Evolutionary conservation across 768 basidiomycete species (phyloP).

Genomic region (Boletus rufocinnamomeus): DNA sequence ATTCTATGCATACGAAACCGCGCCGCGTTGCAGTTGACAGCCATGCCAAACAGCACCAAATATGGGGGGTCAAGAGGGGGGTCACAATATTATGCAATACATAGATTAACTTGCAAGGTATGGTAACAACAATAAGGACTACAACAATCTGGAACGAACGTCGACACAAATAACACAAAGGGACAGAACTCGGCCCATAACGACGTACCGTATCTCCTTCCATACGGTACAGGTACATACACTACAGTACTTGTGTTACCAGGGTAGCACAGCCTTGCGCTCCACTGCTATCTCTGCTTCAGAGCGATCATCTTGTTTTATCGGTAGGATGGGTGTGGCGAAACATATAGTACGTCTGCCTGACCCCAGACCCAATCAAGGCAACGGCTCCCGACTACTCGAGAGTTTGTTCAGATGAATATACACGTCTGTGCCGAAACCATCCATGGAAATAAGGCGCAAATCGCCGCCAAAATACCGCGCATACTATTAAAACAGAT

Average conservation of each 20-base stretch:
- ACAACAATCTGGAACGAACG: not conserved
- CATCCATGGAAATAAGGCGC: slow-evolving; percentile 94
- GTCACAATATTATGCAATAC: not conserved
- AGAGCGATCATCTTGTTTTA: not conserved
- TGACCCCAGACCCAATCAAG: slow-evolving; percentile 19
- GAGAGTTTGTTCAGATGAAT: slow-evolving; percentile 86
- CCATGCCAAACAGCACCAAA: slow-evolving; percentile 22
- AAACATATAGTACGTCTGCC: not conserved
- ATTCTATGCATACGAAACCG: slow-evolving; percentile 13
- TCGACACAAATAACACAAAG: no score
- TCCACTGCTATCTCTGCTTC: not conserved
- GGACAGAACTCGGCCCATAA: not conserved
- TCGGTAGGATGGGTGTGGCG: not conserved
- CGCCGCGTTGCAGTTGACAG: slow-evolving; percentile 5
- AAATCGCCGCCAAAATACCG: slow-evolving; percentile 94
- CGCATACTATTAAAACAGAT: slow-evolving; percentile 60
- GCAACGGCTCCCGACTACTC: slow-evolving; percentile 81
- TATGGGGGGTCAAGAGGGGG: slow-evolving; percentile 18
- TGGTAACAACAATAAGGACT: not conserved
- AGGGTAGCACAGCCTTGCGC: not conserved
- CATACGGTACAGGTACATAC: not conserved
- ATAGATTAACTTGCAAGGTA: not conserved
- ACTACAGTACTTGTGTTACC: not conserved
- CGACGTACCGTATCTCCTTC: not conserved
- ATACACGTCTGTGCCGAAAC: slow-evolving; percentile 90